Evolutionary conservation across 352 stramenopile species (phyloP).

Genomic region (Phytophthora niederhauseri): DNA sequence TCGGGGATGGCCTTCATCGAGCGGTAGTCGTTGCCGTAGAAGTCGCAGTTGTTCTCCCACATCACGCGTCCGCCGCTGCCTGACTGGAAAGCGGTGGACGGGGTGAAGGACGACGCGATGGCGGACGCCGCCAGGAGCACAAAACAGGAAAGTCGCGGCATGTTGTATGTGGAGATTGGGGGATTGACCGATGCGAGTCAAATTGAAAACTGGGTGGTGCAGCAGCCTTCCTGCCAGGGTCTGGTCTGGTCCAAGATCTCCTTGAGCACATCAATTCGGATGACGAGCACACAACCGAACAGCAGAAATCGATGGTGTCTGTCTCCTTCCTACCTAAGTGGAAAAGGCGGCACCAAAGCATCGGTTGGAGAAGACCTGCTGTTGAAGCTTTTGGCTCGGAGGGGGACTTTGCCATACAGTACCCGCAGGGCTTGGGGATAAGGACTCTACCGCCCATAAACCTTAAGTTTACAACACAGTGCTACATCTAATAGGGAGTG

Average conservation of each 20-base stretch:
- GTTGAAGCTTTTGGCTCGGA: slow-evolving; percentile 4
- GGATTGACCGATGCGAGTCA: slow-evolving; percentile 17
- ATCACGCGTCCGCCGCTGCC: slow-evolving; percentile 37
- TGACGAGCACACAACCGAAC: slow-evolving; percentile 9
- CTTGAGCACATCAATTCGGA: slow-evolving; percentile 6
- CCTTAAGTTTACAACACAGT: background rate
- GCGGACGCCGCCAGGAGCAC: slow-evolving; percentile 18
- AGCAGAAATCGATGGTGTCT: slow-evolving; percentile 16
- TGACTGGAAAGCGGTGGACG: slow-evolving; percentile 13
- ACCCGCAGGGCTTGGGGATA: slow-evolving; percentile 19
- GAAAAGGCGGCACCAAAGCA: slow-evolving; percentile 15
- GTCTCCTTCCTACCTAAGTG: background rate
- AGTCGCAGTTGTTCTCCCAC: slow-evolving; percentile 50
- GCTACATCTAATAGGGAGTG: background rate
- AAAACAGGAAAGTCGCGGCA: slow-evolving; percentile 13
- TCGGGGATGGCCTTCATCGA: slow-evolving; percentile 32
- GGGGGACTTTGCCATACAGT: slow-evolving; percentile 3
- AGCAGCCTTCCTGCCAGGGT: background rate
- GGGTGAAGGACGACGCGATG: slow-evolving; percentile 8
- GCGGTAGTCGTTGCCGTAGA: slow-evolving; percentile 37
- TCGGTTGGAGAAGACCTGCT: slow-evolving; percentile 13
- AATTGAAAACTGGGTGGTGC: slow-evolving; percentile 21
- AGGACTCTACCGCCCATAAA: slow-evolving; percentile 14
- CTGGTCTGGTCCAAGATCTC: background rate
- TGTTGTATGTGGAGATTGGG: slow-evolving; percentile 1